phyloP scores from a whole-genome alignment of 2,329 filamentous ascomycete genomes.

The Fusarium sulawesiense region DNA sequence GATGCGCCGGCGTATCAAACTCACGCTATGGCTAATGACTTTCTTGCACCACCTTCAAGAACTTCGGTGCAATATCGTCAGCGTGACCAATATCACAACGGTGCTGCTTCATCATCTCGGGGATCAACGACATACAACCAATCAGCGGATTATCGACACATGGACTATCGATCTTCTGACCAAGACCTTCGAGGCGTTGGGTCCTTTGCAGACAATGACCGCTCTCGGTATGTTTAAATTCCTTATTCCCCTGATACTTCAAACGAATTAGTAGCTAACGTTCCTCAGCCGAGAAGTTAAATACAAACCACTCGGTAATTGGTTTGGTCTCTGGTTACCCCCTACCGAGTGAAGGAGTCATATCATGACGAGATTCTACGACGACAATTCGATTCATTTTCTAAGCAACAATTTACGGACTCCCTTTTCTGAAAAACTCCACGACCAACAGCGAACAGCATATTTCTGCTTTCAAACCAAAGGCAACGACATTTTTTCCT shows the following conservation, averaged over 20 bases:
- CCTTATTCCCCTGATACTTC: too few relatives aligned
- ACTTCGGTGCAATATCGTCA: conserved; percentile 8
- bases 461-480: not conserved
- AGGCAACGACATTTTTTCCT: not conserved
- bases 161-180: conserved; percentile 24
- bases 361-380: not conserved
- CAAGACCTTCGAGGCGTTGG: conserved; percentile 43
- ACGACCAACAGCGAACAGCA: not conserved
- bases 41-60: conserved; percentile 32
- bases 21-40: conserved; percentile 20
- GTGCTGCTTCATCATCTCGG: conserved; percentile 24
- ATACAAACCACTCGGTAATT: conserved; percentile 46
- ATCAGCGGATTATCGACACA: conserved; percentile 27
- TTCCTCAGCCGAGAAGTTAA: conserved; percentile 37
- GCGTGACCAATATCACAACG: not conserved
- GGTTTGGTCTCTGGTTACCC: conserved; percentile 46
- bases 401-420: not conserved
- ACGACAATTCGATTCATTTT: not conserved
- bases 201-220: conserved; percentile 38
- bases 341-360: conserved; percentile 24
- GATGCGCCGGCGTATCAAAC: conserved; percentile 26
- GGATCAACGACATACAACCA: conserved; percentile 22
- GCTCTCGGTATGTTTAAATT: conserved; percentile 22
- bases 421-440: not conserved
- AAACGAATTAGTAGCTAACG: not conserved